Base-by-base conservation (phyloP, 1,284 basidiomycete genomes). In the Papiliotrema terrestris region DNA sequence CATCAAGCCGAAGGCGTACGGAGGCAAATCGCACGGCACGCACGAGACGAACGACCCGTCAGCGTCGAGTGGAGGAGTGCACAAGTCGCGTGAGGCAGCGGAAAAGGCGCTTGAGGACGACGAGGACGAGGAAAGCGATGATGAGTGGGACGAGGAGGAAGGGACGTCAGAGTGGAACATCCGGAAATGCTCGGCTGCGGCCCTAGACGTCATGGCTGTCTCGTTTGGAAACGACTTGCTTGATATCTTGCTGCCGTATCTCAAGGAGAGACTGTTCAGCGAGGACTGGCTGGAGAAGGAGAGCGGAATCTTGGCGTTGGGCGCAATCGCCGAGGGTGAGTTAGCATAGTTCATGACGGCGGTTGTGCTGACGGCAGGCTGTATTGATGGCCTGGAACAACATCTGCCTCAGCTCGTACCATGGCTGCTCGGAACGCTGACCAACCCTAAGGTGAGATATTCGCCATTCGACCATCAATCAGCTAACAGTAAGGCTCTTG, bases 111-210 rank as follows among this genome's bases (percentile, higher is more conserved):
- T 80, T 45, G 80, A 82, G 2, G 79, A 81, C 15, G 83, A 82
- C 5, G 75, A 79, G 46, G 55, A 79, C 80, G 67, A 86, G 79
- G 83, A 86, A 45, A 86, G 86, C 3, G 88, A 91, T 13, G 89
- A 92, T 55, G 84, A 91, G 63, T 83, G 88, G 49, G 89, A 95
- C 64, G 92, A 93, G 9, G 95, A 98, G 61, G 95, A 98, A 69
- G 89, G 90, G 79, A 87, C 89, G n/a, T 94, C 92, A 9, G 93
- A 98, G 74, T 99, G 96, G 96, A 98, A 98, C 77, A 80, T 98
- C 60, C 84, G 96, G 62, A 99, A 99, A 79, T 99, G 96, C 73
- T 92, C 92, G 1, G 96, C 96, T 0, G 96, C 96, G 0, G 96
- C 96, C 1, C 81, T 99, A 56, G 96, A 99, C 74, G 95, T 99